Percentiles rank a stretch among this genome's conserved stretches.
phyloP scores from a whole-genome alignment of 2,329 filamentous ascomycete species.

The Aspergillaceae sp. region DNA sequence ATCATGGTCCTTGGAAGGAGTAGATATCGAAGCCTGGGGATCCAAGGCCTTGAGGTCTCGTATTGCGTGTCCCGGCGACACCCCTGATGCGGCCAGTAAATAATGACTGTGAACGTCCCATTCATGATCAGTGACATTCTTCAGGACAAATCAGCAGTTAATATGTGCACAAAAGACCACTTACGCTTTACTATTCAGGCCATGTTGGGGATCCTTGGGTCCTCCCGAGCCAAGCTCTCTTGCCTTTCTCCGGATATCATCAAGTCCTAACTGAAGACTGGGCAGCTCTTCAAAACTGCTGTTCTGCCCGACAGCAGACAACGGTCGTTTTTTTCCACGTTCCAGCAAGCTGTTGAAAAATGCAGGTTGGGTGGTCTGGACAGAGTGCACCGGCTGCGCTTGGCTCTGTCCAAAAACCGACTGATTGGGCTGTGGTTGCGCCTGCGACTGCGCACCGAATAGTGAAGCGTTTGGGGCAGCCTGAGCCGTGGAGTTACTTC shows the following conservation, averaged over 20 bases:
- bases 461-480: slow-evolving; percentile 15
- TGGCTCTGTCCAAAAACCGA: slow-evolving; percentile 21
- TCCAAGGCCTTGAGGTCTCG: slow-evolving; percentile 77
- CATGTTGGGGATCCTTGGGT: slow-evolving; percentile 35
- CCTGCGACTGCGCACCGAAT: slow-evolving; percentile 17
- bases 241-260: slow-evolving; percentile 70
- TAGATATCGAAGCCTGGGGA: slow-evolving; percentile 52
- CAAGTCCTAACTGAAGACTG: slow-evolving; percentile 79
- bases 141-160: background rate
- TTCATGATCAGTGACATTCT: background rate
- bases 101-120: slow-evolving; percentile 58
- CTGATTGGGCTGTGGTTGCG: slow-evolving; percentile 19
- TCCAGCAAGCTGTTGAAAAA: slow-evolving; percentile 59
- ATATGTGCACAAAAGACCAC: slow-evolving; percentile 13
- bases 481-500: slow-evolving; percentile 16
- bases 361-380: slow-evolving; percentile 42
- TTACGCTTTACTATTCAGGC: slow-evolving; percentile 46
- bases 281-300: slow-evolving; percentile 66
- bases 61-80: slow-evolving; percentile 76
- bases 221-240: slow-evolving; percentile 66
- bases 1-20: slow-evolving; percentile 27
- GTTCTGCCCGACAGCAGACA: slow-evolving; percentile 52
- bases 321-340: slow-evolving; percentile 57
- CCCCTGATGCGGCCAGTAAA: slow-evolving; percentile 83
- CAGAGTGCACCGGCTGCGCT: slow-evolving; percentile 16